Evolutionary conservation across 345 rosid genomes (phyloP), one percentile per base, ranked within the genome.

Genomic region (Psidium guajava): DNA sequence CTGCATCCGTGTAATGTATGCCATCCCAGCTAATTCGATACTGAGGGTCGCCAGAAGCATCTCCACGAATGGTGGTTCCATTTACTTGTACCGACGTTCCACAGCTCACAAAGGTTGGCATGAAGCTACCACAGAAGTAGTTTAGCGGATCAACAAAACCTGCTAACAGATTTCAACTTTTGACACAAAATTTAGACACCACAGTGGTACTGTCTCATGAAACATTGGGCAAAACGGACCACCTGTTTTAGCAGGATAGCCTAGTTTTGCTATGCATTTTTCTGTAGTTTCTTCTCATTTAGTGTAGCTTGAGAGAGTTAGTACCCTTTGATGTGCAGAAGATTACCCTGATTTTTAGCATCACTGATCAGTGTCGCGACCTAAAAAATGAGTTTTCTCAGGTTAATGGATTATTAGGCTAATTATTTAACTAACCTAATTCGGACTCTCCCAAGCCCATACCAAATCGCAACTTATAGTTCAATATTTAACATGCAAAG

Each of bases 11-110:
- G 88, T 89, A 93, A 89, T 93, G 96, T 82, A 92, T 87, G 1
- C 93, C 93, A 87, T 95, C 97, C 95, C 98, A 93, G 88, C 93
- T 93, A 54, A 94, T 87, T 85, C 88, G 90, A 73, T 12, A 85
- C 27, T 84, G 88, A 28, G 94, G 95, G 82, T 91, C 82, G 52
- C 90, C 54, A 84, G 96, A 94, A 1, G 96, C 90, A 55, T 87
- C 82, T 28, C 94, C 94, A 83, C 88, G 91, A 56, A 90, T 91
- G 57, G 92, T 89, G 84, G 93, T 91, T 57, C 95, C 95, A 85
- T 91, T 92, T 54, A 89, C 90, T 49, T 86, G 85, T 69, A 88
- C 89, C 55, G 89, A 90, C 82, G 90, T 89, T 50, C 95, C 93
- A 80, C 98, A 95, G 54, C 32, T 49, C 36, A 47, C 52, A 49